Evolutionary conservation across 306 rosid species (phyloP), one percentile per base, ranked within the genome.

Genomic region (Erythrophleum fordii): DNA sequence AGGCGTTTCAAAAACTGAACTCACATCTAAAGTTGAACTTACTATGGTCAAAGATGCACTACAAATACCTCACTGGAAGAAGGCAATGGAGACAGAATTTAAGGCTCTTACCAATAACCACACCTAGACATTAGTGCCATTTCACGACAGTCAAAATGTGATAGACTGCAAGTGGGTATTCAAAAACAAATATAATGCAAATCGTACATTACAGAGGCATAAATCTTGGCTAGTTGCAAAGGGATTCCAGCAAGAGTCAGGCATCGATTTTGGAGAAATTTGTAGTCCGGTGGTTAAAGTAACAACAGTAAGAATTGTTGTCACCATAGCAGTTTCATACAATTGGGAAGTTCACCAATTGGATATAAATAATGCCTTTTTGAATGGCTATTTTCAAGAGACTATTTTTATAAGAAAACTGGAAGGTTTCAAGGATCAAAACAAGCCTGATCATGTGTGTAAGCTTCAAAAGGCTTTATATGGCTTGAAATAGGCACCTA

Each of bases 1-100:
- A 7, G 12, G 46, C 0, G 0, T 42, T n/a, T n/a, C n/a, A n/a
- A n/a, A n/a, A 8, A 9, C 1, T 42, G 0, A 8, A 8, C 1
- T n/a, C n/a, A n/a, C n/a, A n/a, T n/a, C n/a, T n/a, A n/a, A n/a
- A n/a, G n/a, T n/a, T n/a, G n/a, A n/a, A n/a, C n/a, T n/a, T n/a
- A n/a, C n/a, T n/a, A n/a, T n/a, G n/a, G n/a, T n/a, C n/a, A n/a
- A n/a, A 2, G 4, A 48, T 0, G 20, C 53, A 3, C n/a, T 48
- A 2, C 0, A 4, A 3, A 1, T 16, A 14, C 7, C n/a, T 3
- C n/a, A 48, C 4, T 48, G 20, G 53, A 0, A 4, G 0, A 3
- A 16, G 5, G n/a, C 53, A 13, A 48, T 48, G 53, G 3, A 4
- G 1, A 7, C 3, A 0, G 20, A 48, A 1, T 48, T 13, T 48